A percentile compares a stretch with the other conserved stretches of the same genome.
Evolutionary conservation across 1,139 yeast species (phyloP).

Genomic region (Kurtzmaniella natalensis): DNA sequence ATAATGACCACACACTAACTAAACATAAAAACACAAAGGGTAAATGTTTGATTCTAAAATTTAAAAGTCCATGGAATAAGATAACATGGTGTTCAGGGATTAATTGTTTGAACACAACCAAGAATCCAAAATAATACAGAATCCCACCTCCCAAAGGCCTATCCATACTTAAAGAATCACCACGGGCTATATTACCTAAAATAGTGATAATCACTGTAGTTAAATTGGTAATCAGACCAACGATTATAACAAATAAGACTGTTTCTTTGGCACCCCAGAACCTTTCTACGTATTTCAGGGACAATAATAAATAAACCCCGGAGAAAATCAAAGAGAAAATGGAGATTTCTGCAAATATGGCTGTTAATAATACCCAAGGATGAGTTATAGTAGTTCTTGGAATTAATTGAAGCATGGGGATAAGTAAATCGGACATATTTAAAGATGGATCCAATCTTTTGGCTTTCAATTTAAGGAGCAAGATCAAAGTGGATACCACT

Average conservation of each 20-base stretch:
- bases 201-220: slow-evolving; percentile 40
- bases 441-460: slow-evolving; percentile 37
- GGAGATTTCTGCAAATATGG: slow-evolving; percentile 68
- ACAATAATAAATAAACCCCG: slow-evolving; percentile 45
- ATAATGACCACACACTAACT: slow-evolving; percentile 43
- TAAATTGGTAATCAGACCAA: slow-evolving; percentile 59
- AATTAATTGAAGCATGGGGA: slow-evolving; percentile 66
- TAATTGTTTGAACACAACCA: slow-evolving; percentile 83
- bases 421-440: slow-evolving; percentile 35
- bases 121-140: slow-evolving; percentile 66
- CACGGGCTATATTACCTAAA: slow-evolving; percentile 33
- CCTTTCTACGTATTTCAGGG: slow-evolving; percentile 47
- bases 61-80: slow-evolving; percentile 57
- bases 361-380: slow-evolving; percentile 75
- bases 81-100: slow-evolving; percentile 84
- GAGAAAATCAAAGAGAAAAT: slow-evolving; percentile 49
- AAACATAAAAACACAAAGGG: slow-evolving; percentile 56
- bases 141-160: slow-evolving; percentile 68
- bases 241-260: slow-evolving; percentile 51
- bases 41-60: slow-evolving; percentile 68
- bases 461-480: slow-evolving; percentile 28
- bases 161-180: slow-evolving; percentile 36
- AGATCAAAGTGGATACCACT: slow-evolving; percentile 21
- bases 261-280: slow-evolving; percentile 62
- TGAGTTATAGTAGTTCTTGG: slow-evolving; percentile 56